A percentile compares a stretch with the other conserved stretches of the same genome.
Evolutionary conservation across 352 stramenopile species (phyloP).

Genomic region (Pythium chondricola): DNA sequence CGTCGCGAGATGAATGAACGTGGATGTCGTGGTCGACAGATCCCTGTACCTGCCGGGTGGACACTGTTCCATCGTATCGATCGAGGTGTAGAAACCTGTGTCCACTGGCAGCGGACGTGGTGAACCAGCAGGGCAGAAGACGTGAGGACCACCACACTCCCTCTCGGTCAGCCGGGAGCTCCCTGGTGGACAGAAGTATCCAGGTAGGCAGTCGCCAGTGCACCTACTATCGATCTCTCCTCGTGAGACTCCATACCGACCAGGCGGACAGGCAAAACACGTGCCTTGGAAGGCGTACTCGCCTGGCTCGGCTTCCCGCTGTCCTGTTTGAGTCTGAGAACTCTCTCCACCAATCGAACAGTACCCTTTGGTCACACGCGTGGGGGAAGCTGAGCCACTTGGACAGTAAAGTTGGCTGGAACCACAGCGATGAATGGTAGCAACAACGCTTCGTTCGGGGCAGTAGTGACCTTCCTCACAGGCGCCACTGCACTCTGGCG

Average conservation of each 20-base stretch:
- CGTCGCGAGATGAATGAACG: slow-evolving; percentile 39
- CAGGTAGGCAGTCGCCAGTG: slow-evolving; percentile 43
- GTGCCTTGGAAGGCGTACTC: slow-evolving; percentile 53
- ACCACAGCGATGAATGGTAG: slow-evolving; percentile 15
- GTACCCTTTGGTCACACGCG: slow-evolving; percentile 20
- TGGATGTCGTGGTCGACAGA: slow-evolving; percentile 13
- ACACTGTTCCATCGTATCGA: slow-evolving; percentile 28
- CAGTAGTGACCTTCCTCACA: slow-evolving; percentile 42
- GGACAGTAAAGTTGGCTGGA: slow-evolving; percentile 30
- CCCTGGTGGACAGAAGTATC: slow-evolving; percentile 61
- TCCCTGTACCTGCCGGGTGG: slow-evolving; percentile 31
- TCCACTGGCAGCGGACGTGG: slow-evolving; percentile 13
- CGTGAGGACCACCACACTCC: slow-evolving; percentile 39
- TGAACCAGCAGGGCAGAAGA: slow-evolving; percentile 42
- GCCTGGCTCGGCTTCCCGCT: slow-evolving; percentile 29
- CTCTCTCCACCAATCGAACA: slow-evolving; percentile 12
- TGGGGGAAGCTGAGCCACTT: slow-evolving; percentile 10
- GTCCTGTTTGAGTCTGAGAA: slow-evolving; percentile 17
- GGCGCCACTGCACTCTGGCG: slow-evolving; percentile 26
- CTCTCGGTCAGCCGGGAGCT: slow-evolving; percentile 35
- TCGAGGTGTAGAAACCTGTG: slow-evolving; percentile 43
- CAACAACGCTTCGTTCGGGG: slow-evolving; percentile 19
- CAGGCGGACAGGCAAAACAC: slow-evolving; percentile 60
- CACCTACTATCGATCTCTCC: slow-evolving; percentile 45
- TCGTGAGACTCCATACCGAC: slow-evolving; percentile 36